phyloP scores from a whole-genome alignment of 257 asterid genomes.

The Parsonsia alboflavescens region DNA sequence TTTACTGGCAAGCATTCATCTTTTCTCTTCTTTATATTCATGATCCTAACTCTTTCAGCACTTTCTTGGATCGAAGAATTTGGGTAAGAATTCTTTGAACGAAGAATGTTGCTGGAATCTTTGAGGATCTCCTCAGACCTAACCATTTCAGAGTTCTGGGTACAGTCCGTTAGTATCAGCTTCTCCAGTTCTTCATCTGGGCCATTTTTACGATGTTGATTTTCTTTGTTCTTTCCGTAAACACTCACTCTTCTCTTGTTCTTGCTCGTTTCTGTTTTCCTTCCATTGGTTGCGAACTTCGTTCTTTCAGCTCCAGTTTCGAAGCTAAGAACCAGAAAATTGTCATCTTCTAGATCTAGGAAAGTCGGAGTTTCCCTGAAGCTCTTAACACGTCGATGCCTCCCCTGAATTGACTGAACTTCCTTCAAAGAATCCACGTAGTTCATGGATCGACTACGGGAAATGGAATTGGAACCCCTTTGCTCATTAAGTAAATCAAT shows the following conservation, averaged over 20 bases:
- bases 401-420: conserved; percentile 17
- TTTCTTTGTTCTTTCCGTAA: conserved; percentile 35
- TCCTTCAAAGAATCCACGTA: conserved; percentile 23
- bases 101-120: conserved; percentile 26
- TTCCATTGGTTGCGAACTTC: conserved; percentile 11
- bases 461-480: not conserved
- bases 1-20: conserved; percentile 16
- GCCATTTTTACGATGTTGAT: conserved; percentile 10
- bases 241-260: conserved; percentile 20
- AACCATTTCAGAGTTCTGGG: not conserved
- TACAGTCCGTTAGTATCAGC: not conserved
- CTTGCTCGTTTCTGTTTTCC: conserved; percentile 20
- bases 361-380: conserved; percentile 37
- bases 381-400: conserved; percentile 21
- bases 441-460: conserved; percentile 25
- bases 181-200: conserved; percentile 1
- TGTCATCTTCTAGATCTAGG: conserved; percentile 55
- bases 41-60: not conserved
- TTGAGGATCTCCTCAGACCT: conserved; percentile 12
- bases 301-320: conserved; percentile 26
- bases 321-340: conserved; percentile 61
- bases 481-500: not conserved
- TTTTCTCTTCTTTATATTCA: conserved; percentile 19
- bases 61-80: conserved; percentile 5
- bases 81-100: conserved; percentile 9